A percentile compares a stretch with the other conserved stretches of the same genome.
These are phyloP conservation scores for Viola odorata DNA, from an alignment of 345 rosid genomes.

Conservation along the genomic window DNA sequence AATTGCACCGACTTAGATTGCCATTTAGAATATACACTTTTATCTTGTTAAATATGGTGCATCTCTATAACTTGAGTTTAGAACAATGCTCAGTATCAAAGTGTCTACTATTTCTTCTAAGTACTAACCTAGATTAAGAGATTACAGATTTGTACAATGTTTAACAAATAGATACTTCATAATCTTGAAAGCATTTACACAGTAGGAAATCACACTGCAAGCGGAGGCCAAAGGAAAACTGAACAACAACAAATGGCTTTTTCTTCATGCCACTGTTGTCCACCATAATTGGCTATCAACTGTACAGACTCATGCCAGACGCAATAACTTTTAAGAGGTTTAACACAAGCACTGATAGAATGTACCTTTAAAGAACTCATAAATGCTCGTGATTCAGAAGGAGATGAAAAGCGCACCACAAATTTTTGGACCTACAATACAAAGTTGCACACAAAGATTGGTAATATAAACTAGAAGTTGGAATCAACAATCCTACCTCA, in stretches of 20 bases:
- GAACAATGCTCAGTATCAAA: too few relatives aligned
- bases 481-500: neutral
- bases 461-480: neutral
- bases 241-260: neutral
- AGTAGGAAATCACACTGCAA: neutral
- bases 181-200: neutral
- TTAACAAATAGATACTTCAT: neutral
- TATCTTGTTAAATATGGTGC: neutral
- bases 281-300: neutral
- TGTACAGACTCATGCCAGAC: neutral
- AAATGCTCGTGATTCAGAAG: constrained; percentile 15
- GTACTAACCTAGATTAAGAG: neutral
- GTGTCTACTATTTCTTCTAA: too few relatives aligned
- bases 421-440: constrained; percentile 22
- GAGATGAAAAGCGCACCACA: constrained; percentile 12
- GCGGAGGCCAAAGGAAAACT: neutral
- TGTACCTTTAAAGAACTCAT: constrained; percentile 11
- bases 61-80: too few relatives aligned
- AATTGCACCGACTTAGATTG: neutral
- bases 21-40: neutral
- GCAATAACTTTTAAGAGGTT: neutral
- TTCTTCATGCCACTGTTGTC: neutral
- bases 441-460: neutral
- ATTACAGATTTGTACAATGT: neutral
- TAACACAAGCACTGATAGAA: neutral